Evolutionary conservation across 2,329 filamentous ascomycete genomes (phyloP).

Genomic region (Verticillium nubilum): DNA sequence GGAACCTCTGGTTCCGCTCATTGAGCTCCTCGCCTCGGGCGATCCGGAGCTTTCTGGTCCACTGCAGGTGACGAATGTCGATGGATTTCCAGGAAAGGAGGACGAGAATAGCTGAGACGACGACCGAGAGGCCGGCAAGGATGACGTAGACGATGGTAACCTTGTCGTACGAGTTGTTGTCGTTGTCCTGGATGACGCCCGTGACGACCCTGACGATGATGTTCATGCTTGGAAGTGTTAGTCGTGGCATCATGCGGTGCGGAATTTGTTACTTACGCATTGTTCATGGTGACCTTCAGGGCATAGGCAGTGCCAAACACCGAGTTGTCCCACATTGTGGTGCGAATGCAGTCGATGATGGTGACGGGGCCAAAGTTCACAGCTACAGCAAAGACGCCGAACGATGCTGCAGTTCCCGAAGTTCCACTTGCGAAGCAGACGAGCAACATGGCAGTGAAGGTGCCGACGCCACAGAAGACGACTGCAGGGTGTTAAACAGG

Average conservation of each 20-base stretch:
- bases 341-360: slow-evolving; percentile 57
- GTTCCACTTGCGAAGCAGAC: slow-evolving; percentile 44
- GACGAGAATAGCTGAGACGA: slow-evolving; percentile 36
- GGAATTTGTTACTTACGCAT: slow-evolving; percentile 19
- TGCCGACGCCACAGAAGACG: slow-evolving; percentile 37
- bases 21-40: slow-evolving; percentile 35
- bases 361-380: slow-evolving; percentile 49
- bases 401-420: slow-evolving; percentile 50
- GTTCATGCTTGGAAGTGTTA: slow-evolving; percentile 38
- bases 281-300: slow-evolving; percentile 57
- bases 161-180: slow-evolving; percentile 48
- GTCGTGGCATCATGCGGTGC: background rate
- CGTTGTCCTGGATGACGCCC: slow-evolving; percentile 52
- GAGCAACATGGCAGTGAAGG: slow-evolving; percentile 43
- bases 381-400: slow-evolving; percentile 54
- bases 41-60: slow-evolving; percentile 49
- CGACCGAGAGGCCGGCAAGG: slow-evolving; percentile 41
- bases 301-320: slow-evolving; percentile 57
- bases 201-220: slow-evolving; percentile 54
- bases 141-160: slow-evolving; percentile 52
- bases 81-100: slow-evolving; percentile 21
- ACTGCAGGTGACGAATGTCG: slow-evolving; percentile 47
- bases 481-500: slow-evolving; percentile 14
- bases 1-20: slow-evolving; percentile 5
- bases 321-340: slow-evolving; percentile 52